Conservation (phyloP, 2,329 filamentous ascomycete genomes). For the Xenoacremonium recifei region DNA sequence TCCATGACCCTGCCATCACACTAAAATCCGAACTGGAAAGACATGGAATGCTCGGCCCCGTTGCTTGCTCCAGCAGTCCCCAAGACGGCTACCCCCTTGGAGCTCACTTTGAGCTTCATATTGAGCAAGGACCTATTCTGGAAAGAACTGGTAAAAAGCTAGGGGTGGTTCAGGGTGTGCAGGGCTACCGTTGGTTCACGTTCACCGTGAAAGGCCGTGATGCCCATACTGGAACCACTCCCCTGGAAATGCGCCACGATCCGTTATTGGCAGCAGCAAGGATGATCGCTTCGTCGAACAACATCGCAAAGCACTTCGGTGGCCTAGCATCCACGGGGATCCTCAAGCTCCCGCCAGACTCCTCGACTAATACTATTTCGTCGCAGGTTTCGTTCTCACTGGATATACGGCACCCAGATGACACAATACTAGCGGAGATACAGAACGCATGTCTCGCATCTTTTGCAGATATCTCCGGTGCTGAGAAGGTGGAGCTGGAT, state of each 20-base stretch:
- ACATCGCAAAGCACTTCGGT: slow-evolving; percentile 10
- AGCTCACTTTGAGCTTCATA: slow-evolving; percentile 79
- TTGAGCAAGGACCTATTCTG: slow-evolving; percentile 77
- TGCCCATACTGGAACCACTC: slow-evolving; percentile 15
- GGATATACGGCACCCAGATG: slow-evolving; percentile 66
- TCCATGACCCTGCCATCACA: slow-evolving; percentile 27
- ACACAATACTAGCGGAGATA: too few relatives aligned
- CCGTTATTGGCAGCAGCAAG: slow-evolving; percentile 13
- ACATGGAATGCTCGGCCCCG: slow-evolving; percentile 65
- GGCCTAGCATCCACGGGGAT: slow-evolving; percentile 14
- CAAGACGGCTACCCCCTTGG: slow-evolving; percentile 55
- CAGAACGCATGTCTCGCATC: too few relatives aligned
- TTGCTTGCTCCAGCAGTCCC: slow-evolving; percentile 20
- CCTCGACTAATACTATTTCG: slow-evolving; percentile 17
- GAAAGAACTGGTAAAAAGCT: slow-evolving; percentile 40
- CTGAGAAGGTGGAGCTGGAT: too few relatives aligned
- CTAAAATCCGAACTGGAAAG: slow-evolving; percentile 56
- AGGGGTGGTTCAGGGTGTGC: slow-evolving; percentile 32
- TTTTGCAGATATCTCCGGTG: too few relatives aligned
- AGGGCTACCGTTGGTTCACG: slow-evolving; percentile 33
- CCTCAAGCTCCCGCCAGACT: slow-evolving; percentile 9
- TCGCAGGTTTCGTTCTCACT: slow-evolving; percentile 42
- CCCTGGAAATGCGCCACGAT: slow-evolving; percentile 10
- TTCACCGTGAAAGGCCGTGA: slow-evolving; percentile 25
- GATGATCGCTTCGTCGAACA: slow-evolving; percentile 13